Evolutionary conservation across 1,284 basidiomycete genomes (phyloP), one percentile per base, ranked within the genome.

Genomic region (Pseudozyma flocculosa): DNA sequence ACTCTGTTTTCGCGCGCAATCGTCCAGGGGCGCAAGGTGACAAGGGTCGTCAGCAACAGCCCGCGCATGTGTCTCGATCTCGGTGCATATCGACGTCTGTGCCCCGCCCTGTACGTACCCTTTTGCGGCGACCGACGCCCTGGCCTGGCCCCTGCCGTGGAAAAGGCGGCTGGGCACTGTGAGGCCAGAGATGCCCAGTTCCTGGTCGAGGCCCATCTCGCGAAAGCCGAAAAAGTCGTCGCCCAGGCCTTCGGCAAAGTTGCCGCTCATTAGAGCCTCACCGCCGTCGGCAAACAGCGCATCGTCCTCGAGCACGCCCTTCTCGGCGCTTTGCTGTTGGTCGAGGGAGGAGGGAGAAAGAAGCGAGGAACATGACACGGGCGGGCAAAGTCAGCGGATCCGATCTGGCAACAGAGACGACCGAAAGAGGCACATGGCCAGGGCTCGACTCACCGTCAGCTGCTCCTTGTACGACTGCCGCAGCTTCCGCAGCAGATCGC

Each of bases 171-270:
- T 87, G 7, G 93, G 93, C 18, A 95, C 84, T 13, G 83, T 84
- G 45, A 95, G 82, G 57, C 83, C 87, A 1, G 86, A 83, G 60
- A 93, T 80, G n/a, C 90, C 90, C 49, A 90, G 83, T 76, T 96
- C 93, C 40, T 84, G 83, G 45, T 92, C 91, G 51, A 97, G 89
- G 19, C 93, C 93, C 39, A 93, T 80, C 74, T 90, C 91, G 48
- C 85, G 84, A 26, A 96, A 82, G 18, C 92, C 93, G 30, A 97
- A 85, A 79, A 92, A 95, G 79, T 97, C 93, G 70, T 95, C 92
- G 34, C 92, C 92, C 17, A 94, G 83, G 21, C 86, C 84, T 48
- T 90, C 89, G 0, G 90, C 88, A 78, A 93, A 93, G 63, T 88
- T 87, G 48, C 92, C 92, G 70, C 87, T 89, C 83, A 72, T 87